Conservation (phyloP, 2,329 filamentous ascomycete species). For the Colletotrichum sp. region DNA sequence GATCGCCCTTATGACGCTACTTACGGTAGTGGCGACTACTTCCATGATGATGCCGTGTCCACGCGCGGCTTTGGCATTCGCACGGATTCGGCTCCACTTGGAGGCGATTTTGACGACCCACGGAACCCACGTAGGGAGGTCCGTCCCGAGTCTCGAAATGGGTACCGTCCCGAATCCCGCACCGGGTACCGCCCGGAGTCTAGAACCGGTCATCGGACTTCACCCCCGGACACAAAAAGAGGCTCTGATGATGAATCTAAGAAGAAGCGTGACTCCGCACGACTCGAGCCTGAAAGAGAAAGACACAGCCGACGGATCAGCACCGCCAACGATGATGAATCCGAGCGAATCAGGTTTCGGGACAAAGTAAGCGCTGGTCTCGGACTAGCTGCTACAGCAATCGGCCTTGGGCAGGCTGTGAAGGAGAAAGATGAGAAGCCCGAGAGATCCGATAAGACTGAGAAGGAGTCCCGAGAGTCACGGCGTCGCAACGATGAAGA, state of each 20-base stretch:
- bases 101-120: conserved; percentile 44
- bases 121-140: conserved; percentile 38
- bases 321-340: conserved; percentile 39
- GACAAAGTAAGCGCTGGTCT: conserved; percentile 55
- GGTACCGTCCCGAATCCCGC: conserved; percentile 31
- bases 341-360: conserved; percentile 46
- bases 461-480: conserved; percentile 17
- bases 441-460: conserved; percentile 24
- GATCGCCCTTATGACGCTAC: conserved; percentile 38
- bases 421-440: conserved; percentile 41
- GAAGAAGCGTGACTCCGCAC: conserved; percentile 12
- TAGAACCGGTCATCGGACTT: conserved; percentile 28
- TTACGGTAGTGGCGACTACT: conserved; percentile 37
- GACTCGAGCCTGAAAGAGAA: conserved; percentile 26
- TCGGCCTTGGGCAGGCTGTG: conserved; percentile 46
- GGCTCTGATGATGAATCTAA: conserved; percentile 17
- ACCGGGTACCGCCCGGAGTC: conserved; percentile 42
- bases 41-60: conserved; percentile 51
- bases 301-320: conserved; percentile 30
- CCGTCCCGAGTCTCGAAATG: conserved; percentile 29
- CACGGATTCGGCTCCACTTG: conserved; percentile 38
- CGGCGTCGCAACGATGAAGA: conserved; percentile 20
- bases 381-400: conserved; percentile 52
- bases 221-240: conserved; percentile 16
- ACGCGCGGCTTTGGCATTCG: conserved; percentile 60